Conservation (phyloP, 2,329 filamentous ascomycete genomes). For the Fusarium compactum region DNA sequence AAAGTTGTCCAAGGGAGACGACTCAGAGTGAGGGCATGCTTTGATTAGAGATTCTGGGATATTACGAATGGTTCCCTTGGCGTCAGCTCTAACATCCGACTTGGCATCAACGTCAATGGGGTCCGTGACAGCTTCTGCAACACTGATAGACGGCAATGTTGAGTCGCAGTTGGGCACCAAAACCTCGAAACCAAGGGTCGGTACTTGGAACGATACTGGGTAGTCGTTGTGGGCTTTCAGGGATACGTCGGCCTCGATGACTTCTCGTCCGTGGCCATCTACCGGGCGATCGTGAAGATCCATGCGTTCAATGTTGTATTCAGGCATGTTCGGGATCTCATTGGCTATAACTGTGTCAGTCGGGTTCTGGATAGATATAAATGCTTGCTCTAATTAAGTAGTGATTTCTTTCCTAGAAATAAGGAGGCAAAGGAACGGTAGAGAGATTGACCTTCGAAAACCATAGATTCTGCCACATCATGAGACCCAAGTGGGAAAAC, state of each 20-base stretch:
- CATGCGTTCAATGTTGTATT: constrained; percentile 84
- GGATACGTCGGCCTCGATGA: constrained; percentile 84
- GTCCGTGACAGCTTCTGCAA: constrained; percentile 80
- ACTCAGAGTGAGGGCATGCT: constrained; percentile 79
- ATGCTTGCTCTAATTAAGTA: constrained; percentile 50
- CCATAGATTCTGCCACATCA: constrained; percentile 76
- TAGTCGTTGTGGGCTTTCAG: constrained; percentile 80
- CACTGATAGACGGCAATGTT: constrained; percentile 77
- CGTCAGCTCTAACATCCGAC: constrained; percentile 74
- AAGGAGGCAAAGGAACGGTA: constrained; percentile 71
- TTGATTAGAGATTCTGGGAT: constrained; percentile 79
- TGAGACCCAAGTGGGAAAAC: constrained; percentile 84
- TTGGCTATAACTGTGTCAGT: constrained; percentile 63
- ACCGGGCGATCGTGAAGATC: constrained; percentile 79
- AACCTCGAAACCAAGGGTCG: constrained; percentile 85
- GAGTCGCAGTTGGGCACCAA: constrained; percentile 84
- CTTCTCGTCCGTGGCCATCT: constrained; percentile 63
- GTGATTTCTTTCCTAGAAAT: constrained; percentile 70
- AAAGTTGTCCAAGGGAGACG: constrained; percentile 86
- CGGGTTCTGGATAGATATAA: constrained; percentile 33
- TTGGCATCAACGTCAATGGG: constrained; percentile 76
- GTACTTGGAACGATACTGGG: constrained; percentile 80
- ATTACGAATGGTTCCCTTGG: constrained; percentile 77
- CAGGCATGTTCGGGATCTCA: constrained; percentile 81
- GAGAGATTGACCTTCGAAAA: constrained; percentile 85